Percentiles rank a stretch among this genome's conserved stretches.
phyloP scores from a whole-genome alignment of 495 filamentous ascomycete genomes.

The Aspergillus cavernicola region DNA sequence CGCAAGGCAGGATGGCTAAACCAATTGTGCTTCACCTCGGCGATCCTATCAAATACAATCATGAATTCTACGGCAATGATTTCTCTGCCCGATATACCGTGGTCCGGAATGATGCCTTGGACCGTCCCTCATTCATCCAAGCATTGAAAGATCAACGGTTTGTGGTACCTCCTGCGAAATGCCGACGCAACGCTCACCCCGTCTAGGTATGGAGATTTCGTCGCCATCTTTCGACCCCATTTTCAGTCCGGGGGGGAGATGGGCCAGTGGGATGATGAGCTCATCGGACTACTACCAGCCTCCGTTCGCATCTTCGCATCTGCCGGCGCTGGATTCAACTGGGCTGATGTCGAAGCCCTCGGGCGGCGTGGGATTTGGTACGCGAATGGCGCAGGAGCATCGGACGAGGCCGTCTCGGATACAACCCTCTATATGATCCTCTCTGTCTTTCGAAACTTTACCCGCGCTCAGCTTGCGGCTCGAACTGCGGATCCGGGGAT shows the following conservation, averaged over 20 bases:
- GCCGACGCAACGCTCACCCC: neutral
- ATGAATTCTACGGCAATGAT: neutral
- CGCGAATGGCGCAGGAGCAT: neutral
- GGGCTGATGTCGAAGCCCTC: neutral
- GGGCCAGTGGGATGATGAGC: constrained; percentile 1
- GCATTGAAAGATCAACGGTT: neutral
- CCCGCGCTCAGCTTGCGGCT: neutral
- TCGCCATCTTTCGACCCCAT: neutral
- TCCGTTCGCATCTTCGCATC: neutral
- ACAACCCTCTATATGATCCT: constrained; percentile 2
- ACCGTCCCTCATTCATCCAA: neutral
- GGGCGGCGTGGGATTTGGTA: constrained; percentile 1
- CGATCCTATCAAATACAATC: neutral
- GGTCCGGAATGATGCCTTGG: neutral
- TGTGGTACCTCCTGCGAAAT: neutral
- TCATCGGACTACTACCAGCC: neutral
- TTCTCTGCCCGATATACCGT: neutral
- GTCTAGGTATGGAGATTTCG: neutral
- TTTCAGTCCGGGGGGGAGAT: constrained; percentile 2
- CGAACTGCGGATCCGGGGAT: neutral
- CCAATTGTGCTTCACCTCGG: neutral
- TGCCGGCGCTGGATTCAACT: neutral
- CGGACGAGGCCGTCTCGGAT: constrained; percentile 1
- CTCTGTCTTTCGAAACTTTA: neutral
- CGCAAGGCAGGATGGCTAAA: too few relatives aligned